phyloP scores from a whole-genome alignment of 805 yeast species.

The Citeromyces matritensis region DNA sequence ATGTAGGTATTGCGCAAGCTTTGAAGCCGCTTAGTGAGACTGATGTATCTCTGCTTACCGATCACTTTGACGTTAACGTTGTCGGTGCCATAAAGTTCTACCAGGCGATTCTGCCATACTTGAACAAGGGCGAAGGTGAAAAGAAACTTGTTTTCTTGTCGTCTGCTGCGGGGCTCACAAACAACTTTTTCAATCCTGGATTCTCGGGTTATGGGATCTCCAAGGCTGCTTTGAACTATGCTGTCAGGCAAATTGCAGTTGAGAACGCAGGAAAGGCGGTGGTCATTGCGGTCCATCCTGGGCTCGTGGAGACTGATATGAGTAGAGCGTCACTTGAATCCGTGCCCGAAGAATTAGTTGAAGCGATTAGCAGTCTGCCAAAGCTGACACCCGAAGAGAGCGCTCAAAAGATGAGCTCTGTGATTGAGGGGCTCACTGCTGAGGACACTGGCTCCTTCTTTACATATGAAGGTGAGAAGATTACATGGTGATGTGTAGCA shows the following conservation, averaged over 20 bases:
- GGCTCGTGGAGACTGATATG: conserved; percentile 22
- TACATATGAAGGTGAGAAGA: too few relatives aligned
- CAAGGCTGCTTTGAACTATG: conserved; percentile 21
- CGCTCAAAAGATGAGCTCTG: not conserved
- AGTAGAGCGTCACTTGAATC: conserved; percentile 3
- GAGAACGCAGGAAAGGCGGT: conserved; percentile 13
- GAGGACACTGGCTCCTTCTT: not conserved
- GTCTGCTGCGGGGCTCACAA: conserved; percentile 11
- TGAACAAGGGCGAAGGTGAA: conserved; percentile 7
- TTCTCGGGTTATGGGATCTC: conserved; percentile 18
- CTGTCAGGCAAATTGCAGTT: conserved; percentile 10
- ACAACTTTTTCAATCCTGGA: conserved; percentile 5
- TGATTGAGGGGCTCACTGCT: conserved; percentile 1
- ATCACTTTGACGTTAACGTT: conserved; percentile 8
- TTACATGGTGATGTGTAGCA: too few relatives aligned
- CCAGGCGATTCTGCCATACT: conserved; percentile 8
- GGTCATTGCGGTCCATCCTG: conserved; percentile 20
- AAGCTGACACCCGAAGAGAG: too few relatives aligned
- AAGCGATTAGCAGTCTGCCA: too few relatives aligned
- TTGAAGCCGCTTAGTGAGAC: too few relatives aligned
- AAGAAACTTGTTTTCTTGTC: conserved; percentile 14
- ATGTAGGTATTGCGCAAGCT: too few relatives aligned
- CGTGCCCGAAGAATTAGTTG: too few relatives aligned
- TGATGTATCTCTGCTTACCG: too few relatives aligned
- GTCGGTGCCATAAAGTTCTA: conserved; percentile 10